Base-by-base conservation (phyloP, 257 asterid species). In the Solanum sejunctum region DNA sequence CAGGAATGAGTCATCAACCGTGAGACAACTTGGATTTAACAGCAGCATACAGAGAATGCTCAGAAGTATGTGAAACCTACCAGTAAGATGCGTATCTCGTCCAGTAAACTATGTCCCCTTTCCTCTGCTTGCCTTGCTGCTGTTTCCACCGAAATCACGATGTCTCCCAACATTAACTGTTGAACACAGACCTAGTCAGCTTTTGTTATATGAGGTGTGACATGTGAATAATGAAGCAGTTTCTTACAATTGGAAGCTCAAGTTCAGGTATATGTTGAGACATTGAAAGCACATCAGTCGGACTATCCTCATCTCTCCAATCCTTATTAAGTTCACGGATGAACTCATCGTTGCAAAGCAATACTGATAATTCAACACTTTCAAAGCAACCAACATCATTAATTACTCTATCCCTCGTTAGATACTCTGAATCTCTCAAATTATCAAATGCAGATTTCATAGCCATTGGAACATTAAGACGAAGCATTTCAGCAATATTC, bases 201-300 rank as follows among this genome's bases (percentile, higher is more conserved):
- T 70, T 32, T 87, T 80, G 85, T 45, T 69, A 66, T 52, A 81
- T 67, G 83, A 84, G 47, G 55, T 77, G 80, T 55, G 67, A 84
- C 26, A 32, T 55, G 54, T 36, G 8, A 23, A 70, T 41, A 83
- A 84, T 77, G 70, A 66, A 80, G 69, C 82, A 85, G 67, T 67
- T 60, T 90, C 97, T 89, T 87, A 97, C 99, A 81, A 95, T 90
- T 56, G 98, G 98, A 86, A 95, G 95, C 87, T 90, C 88, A 81
- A 97, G 93, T 84, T 93, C 94, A 55, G 99, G 98, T 79, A 93
- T 91, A 85, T 97, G 98, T 84, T 95, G 98, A 85, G 99, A 97
- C 98, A 97, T 92, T 81, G 99, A 97, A 85, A 97, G 95, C 77
- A 97, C 99, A 92, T 97, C 99, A 45, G 99, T 97, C 60, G 98